Percentiles rank a stretch among this genome's conserved stretches.
phyloP scores from a whole-genome alignment of 2,329 filamentous ascomycete species.

The Dothiorella sarmentorum region DNA sequence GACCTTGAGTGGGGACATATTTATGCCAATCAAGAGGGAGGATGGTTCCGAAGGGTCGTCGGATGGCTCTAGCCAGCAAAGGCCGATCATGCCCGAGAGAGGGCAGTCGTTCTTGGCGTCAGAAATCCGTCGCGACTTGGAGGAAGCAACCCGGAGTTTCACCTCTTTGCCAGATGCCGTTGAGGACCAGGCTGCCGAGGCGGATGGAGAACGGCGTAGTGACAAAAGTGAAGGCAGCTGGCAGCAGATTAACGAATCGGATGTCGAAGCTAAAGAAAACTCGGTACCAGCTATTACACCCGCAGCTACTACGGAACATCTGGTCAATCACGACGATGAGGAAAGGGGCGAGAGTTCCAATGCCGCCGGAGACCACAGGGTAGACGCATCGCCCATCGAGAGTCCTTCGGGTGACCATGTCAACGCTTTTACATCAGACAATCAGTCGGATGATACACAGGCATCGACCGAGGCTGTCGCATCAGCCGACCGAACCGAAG shows the following conservation, averaged over 20 bases:
- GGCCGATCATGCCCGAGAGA: constrained; percentile 48
- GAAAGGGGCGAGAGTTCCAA: neutral
- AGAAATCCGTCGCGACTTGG: constrained; percentile 46
- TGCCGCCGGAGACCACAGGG: neutral
- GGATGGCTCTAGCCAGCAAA: constrained; percentile 19
- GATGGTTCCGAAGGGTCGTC: neutral
- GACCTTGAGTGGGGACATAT: neutral
- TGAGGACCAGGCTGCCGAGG: constrained; percentile 5
- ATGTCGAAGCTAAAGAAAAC: constrained; percentile 15
- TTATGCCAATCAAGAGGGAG: neutral
- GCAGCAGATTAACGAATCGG: constrained; percentile 36
- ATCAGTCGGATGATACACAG: neutral
- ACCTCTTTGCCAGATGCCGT: neutral
- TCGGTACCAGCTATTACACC: neutral
- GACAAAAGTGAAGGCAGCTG: constrained; percentile 39
- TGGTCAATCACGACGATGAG: neutral
- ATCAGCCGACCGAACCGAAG: neutral
- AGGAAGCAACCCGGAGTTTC: constrained; percentile 34
- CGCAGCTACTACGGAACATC: neutral
- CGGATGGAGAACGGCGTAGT: constrained; percentile 32
- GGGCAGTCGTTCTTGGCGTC: constrained; percentile 46
- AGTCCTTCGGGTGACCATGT: neutral
- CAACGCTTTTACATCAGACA: neutral
- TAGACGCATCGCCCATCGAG: too few relatives aligned
- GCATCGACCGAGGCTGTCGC: neutral